phyloP scores from a whole-genome alignment of 2,329 filamentous ascomycete genomes.

The Hypoxylon sp. region DNA sequence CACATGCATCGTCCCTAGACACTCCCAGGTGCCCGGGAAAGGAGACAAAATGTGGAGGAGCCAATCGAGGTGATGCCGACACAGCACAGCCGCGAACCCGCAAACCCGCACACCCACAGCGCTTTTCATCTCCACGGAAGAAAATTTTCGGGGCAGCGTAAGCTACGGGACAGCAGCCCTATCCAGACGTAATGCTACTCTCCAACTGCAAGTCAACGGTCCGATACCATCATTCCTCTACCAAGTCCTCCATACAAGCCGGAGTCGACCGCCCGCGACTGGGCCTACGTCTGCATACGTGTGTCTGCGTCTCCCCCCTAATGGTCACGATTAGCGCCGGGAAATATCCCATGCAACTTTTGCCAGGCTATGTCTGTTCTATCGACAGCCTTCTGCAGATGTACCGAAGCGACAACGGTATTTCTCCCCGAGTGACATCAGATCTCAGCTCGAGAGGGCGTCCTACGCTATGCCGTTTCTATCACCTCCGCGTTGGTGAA shows the following conservation, averaged over 20 bases:
- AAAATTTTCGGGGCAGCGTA: constrained; percentile 31
- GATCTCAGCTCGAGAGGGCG: constrained; percentile 11
- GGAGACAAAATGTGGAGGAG: constrained; percentile 29
- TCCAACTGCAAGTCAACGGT: constrained; percentile 33
- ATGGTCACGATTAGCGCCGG: constrained; percentile 15
- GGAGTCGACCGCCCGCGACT: constrained; percentile 14
- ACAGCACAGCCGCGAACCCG: no score
- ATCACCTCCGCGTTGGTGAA: constrained; percentile 16
- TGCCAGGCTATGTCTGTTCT: constrained; percentile 21
- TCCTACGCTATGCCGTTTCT: constrained; percentile 24
- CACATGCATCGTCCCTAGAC: constrained; percentile 36
- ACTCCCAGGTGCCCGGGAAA: constrained; percentile 32
- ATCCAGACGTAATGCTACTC: constrained; percentile 28
- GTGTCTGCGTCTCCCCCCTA: constrained; percentile 3
- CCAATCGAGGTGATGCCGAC: constrained; percentile 36
- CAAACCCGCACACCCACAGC: constrained; percentile 31
- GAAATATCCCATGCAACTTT: constrained; percentile 23
- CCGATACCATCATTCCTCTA: constrained; percentile 25
- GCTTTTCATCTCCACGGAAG: constrained; percentile 17
- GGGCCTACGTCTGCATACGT: constrained; percentile 3
- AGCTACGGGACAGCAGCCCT: constrained; percentile 28
- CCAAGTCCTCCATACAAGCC: constrained; percentile 14
- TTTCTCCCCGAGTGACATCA: constrained; percentile 2
- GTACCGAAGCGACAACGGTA: constrained; percentile 9
- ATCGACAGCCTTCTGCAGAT: constrained; percentile 24